Percentiles rank a stretch among this genome's conserved stretches.
phyloP scores from a whole-genome alignment of 129 eudicot genomes.

The Calendula officinalis region DNA sequence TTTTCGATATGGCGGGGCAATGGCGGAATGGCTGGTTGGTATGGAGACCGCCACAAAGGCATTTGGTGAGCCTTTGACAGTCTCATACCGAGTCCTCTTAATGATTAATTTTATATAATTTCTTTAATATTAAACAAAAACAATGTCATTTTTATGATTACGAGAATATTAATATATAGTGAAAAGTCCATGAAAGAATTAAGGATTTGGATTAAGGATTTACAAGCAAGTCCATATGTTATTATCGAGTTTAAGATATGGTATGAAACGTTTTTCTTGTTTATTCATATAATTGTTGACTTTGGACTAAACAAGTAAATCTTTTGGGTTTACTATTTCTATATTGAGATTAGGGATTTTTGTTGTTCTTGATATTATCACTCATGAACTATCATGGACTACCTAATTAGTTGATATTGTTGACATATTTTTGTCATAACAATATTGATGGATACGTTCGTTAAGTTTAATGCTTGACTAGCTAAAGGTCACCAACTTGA shows the following conservation, averaged over 20 bases:
- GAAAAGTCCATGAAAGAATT: no score
- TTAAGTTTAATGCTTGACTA: constrained; percentile 8
- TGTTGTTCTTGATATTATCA: constrained; percentile 16
- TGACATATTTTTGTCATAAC: constrained; percentile 16
- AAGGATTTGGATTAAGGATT: no score
- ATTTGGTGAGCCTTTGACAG: no score
- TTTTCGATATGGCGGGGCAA: no score
- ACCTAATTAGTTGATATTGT: constrained; percentile 17
- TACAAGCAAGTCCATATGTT: no score
- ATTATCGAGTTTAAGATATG: not conserved
- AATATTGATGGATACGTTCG: not conserved
- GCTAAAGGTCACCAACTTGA: constrained; percentile 8
- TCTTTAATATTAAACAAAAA: no score
- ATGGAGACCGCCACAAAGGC: no score
- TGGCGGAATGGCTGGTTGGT: no score
- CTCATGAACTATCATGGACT: constrained; percentile 16
- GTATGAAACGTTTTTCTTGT: not conserved
- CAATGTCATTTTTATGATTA: no score
- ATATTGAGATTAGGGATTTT: not conserved
- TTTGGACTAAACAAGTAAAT: not conserved
- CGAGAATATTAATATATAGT: no score
- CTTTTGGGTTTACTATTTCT: not conserved
- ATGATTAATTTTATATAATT: no score
- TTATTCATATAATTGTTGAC: constrained; percentile 16
- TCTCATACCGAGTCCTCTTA: no score